Evolutionary conservation across 371 early-diverging fungal genomes (phyloP).

Genomic region (Mortierella sp.): DNA sequence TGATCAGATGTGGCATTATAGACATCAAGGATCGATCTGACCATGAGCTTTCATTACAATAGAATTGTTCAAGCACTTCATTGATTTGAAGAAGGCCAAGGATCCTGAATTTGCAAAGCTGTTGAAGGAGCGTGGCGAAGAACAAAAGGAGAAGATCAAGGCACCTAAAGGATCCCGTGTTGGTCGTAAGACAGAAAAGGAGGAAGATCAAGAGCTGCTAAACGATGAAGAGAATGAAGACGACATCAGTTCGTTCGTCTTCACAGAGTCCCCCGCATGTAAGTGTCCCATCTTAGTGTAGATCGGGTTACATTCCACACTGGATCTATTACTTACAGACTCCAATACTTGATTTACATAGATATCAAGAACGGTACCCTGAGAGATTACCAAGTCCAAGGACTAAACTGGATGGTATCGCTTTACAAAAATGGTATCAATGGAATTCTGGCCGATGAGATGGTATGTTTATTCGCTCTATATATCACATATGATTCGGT

Average conservation of each 20-base stretch:
- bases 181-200: conserved; percentile 95
- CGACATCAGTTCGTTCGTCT: conserved; percentile 72
- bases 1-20: background rate
- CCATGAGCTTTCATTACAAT: background rate
- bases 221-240: conserved; percentile 79
- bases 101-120: conserved; percentile 58
- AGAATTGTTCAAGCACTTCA: conserved; percentile 78
- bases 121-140: conserved; percentile 49
- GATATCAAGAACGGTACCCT: conserved; percentile 91
- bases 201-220: conserved; percentile 92
- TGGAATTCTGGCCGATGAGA: conserved; percentile 99
- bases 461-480: conserved; percentile 73
- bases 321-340: background rate
- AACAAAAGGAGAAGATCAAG: conserved; percentile 39
- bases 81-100: conserved; percentile 67
- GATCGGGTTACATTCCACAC: background rate
- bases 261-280: conserved; percentile 93
- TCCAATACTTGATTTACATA: conserved; percentile 34
- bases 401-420: conserved; percentile 99
- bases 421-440: conserved; percentile 98
- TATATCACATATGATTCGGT: background rate
- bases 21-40: background rate
- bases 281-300: conserved; percentile 17
- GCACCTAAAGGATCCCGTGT: conserved; percentile 73
- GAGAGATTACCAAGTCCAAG: conserved; percentile 98